A percentile compares a stretch with the other conserved stretches of the same genome.
phyloP scores from a whole-genome alignment of 164 flowering plant genomes.

The Houttuynia cordata region DNA sequence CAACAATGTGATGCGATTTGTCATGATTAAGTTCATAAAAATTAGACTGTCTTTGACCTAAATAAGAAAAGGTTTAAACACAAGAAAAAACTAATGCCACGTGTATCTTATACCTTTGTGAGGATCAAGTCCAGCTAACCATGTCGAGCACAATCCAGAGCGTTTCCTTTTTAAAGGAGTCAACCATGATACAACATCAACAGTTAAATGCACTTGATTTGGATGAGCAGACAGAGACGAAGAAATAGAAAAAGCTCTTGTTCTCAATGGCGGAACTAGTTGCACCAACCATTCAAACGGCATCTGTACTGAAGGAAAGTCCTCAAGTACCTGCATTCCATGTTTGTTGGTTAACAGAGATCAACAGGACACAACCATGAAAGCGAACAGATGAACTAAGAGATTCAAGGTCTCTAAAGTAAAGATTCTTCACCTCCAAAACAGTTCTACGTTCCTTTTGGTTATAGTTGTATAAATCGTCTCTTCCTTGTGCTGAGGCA shows the following conservation, averaged over 20 bases:
- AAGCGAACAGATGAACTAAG: neutral
- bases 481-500: constrained; percentile 93
- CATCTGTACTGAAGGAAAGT: constrained; percentile 91
- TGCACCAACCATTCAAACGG: constrained; percentile 98
- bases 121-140: constrained; percentile 84
- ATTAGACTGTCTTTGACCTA: neutral
- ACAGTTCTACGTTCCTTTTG: constrained; percentile 91
- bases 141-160: constrained; percentile 60
- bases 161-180: constrained; percentile 87
- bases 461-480: constrained; percentile 87
- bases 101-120: constrained; percentile 27
- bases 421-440: constrained; percentile 49
- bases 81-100: neutral
- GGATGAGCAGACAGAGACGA: constrained; percentile 81
- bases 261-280: constrained; percentile 76
- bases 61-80: too few species aligned
- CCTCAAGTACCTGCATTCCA: constrained; percentile 58
- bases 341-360: neutral
- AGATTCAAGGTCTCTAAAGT: too few species aligned
- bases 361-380: neutral
- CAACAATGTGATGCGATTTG: neutral
- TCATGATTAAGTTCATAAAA: neutral
- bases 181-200: constrained; percentile 70
- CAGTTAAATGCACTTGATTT: constrained; percentile 77
- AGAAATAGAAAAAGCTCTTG: constrained; percentile 85